These are phyloP conservation scores for Mycosarcoma maydis DNA, from an alignment of 1,284 basidiomycete genomes.

Conservation along the genomic window DNA sequence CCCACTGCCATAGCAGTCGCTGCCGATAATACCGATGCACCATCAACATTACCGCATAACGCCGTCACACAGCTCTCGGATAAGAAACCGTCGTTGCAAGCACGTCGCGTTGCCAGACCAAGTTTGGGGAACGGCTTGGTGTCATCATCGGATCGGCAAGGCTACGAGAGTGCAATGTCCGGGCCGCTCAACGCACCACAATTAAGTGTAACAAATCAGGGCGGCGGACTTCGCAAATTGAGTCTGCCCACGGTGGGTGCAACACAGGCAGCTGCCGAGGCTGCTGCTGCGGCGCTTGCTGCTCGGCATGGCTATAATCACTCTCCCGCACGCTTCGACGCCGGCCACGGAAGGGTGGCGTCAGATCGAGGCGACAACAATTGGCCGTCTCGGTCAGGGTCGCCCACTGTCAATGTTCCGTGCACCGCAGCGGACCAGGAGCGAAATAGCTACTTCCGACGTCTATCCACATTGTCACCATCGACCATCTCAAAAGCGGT, in stretches of 20 bases:
- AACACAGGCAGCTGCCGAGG: conserved; percentile 58
- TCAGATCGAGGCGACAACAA: conserved; percentile 26
- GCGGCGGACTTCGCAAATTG: conserved; percentile 54
- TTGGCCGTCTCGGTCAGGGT: conserved; percentile 33
- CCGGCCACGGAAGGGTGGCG: conserved; percentile 36
- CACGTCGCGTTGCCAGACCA: conserved; percentile 20
- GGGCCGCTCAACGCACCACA: conserved; percentile 2
- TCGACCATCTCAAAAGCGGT: conserved; percentile 77
- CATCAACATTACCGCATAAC: not conserved
- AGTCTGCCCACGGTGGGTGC: conserved; percentile 56
- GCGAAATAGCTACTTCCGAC: conserved; percentile 87
- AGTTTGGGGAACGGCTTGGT: conserved; percentile 14
- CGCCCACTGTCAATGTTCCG: conserved; percentile 70
- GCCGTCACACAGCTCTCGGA: not conserved
- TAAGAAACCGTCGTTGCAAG: conserved; percentile 17
- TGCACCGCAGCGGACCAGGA: conserved; percentile 73
- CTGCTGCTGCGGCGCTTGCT: conserved; percentile 51
- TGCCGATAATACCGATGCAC: not conserved
- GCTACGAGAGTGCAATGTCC: conserved; percentile 6
- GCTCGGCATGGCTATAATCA: conserved; percentile 35
- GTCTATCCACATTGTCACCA: conserved; percentile 78
- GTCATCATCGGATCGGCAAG: conserved; percentile 5
- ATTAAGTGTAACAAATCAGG: conserved; percentile 6
- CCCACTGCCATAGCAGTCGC: not conserved
- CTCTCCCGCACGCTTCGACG: conserved; percentile 34